Conservation (phyloP, 805 yeast genomes). For the Spathaspora boniae region DNA sequence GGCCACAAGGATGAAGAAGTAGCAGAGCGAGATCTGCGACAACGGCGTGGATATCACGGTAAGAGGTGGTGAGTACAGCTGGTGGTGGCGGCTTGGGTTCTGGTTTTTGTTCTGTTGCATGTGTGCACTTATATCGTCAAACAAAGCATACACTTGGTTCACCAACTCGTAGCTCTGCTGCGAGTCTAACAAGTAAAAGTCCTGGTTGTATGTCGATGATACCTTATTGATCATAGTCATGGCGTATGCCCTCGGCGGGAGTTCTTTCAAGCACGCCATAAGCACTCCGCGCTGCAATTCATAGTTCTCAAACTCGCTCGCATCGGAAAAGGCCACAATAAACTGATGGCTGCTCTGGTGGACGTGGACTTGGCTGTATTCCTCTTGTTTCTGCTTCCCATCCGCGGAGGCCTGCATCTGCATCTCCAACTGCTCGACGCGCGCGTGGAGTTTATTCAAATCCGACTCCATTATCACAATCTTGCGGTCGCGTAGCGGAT, state of each 20-base stretch:
- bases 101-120: too few species aligned
- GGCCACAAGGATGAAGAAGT: constrained; percentile 32
- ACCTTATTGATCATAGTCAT: constrained; percentile 23
- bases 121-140: constrained; percentile 6
- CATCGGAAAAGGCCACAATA: constrained; percentile 2
- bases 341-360: background rate
- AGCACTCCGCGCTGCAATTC: constrained; percentile 21
- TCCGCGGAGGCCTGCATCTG: constrained; percentile 1
- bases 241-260: constrained; percentile 25
- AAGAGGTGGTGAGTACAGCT: background rate
- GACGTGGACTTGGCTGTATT: constrained; percentile 2
- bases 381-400: constrained; percentile 1
- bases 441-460: constrained; percentile 30
- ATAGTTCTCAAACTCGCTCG: constrained; percentile 15
- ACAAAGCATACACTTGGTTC: constrained; percentile 13
- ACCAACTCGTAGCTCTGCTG: constrained; percentile 15
- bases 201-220: constrained; percentile 28
- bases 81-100: too few species aligned
- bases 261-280: constrained; percentile 15
- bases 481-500: constrained; percentile 38
- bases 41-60: background rate
- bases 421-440: constrained; percentile 27
- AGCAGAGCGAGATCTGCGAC: constrained; percentile 17
- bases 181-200: constrained; percentile 32
- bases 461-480: constrained; percentile 43